phyloP scores from a whole-genome alignment of 2,329 filamentous ascomycete genomes.

The Microsporum audouinii region DNA sequence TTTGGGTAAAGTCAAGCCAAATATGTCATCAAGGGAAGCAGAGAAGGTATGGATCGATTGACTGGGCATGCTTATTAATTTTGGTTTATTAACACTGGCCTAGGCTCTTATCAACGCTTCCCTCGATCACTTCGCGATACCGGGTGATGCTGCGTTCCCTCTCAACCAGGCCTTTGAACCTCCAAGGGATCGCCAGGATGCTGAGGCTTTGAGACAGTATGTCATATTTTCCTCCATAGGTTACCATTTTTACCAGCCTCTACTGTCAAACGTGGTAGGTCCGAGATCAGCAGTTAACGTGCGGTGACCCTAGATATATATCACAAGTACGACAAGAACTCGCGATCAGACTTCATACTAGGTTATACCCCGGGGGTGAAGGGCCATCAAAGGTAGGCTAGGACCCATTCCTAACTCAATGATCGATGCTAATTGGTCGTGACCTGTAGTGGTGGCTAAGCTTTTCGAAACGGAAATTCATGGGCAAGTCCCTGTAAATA shows the following conservation, averaged over 20 bases:
- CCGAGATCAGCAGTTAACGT: background rate
- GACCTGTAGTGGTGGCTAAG: slow-evolving; percentile 90
- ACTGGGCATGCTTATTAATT: slow-evolving; percentile 8
- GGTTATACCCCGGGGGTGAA: slow-evolving; percentile 69
- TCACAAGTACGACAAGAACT: slow-evolving; percentile 89
- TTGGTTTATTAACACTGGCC: slow-evolving; percentile 33
- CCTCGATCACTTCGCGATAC: slow-evolving; percentile 91
- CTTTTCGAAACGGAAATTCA: slow-evolving; percentile 98
- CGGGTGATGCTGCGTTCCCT: slow-evolving; percentile 84
- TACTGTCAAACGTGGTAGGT: background rate
- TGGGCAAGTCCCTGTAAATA: slow-evolving; percentile 78
- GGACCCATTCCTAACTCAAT: background rate
- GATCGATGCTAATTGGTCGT: background rate
- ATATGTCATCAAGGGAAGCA: slow-evolving; percentile 53
- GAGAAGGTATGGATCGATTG: slow-evolving; percentile 43
- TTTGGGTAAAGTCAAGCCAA: slow-evolving; percentile 72
- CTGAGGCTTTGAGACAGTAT: slow-evolving; percentile 79
- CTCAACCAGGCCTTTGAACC: slow-evolving; percentile 95
- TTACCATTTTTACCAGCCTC: background rate
- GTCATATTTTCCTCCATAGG: slow-evolving; percentile 12
- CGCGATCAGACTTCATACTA: slow-evolving; percentile 65
- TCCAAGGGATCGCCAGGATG: slow-evolving; percentile 74
- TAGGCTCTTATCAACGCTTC: slow-evolving; percentile 81
- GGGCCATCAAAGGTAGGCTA: slow-evolving; percentile 50
- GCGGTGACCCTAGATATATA: slow-evolving; percentile 40